phyloP scores from a whole-genome alignment of 2,329 filamentous ascomycete genomes.

The Gaeumannomyces sp. region DNA sequence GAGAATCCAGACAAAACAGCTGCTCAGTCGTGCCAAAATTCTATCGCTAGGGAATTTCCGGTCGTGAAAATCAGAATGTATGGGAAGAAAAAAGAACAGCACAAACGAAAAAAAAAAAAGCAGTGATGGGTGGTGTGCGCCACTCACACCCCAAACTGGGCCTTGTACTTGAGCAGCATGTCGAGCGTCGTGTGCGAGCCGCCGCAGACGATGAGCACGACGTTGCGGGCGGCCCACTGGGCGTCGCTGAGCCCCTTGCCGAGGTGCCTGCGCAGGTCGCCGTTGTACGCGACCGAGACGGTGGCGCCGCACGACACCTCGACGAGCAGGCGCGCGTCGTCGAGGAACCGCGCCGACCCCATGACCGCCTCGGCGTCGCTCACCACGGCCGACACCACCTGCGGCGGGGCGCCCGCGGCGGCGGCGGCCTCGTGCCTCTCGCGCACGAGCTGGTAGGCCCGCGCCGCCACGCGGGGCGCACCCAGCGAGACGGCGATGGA shows the following conservation, averaged over 20 bases:
- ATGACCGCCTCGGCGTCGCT: slow-evolving; percentile 73
- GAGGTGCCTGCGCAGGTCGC: slow-evolving; percentile 53
- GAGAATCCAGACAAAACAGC: not conserved
- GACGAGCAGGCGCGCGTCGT: slow-evolving; percentile 75
- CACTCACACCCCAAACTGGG: slow-evolving; percentile 34
- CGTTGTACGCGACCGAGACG: slow-evolving; percentile 62
- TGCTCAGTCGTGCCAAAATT: not conserved
- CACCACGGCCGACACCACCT: slow-evolving; percentile 54
- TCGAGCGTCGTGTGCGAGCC: slow-evolving; percentile 61
- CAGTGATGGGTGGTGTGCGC: not conserved
- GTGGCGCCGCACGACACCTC: slow-evolving; percentile 83
- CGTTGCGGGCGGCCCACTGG: slow-evolving; percentile 59
- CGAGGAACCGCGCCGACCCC: slow-evolving; percentile 69
- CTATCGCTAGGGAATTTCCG: not conserved
- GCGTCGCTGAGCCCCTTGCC: slow-evolving; percentile 45
- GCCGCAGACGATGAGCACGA: slow-evolving; percentile 83
- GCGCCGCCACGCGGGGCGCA: slow-evolving; percentile 55
- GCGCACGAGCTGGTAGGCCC: slow-evolving; percentile 45
- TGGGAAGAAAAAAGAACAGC: not conserved
- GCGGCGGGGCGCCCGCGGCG: slow-evolving; percentile 26
- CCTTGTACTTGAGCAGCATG: slow-evolving; percentile 52
- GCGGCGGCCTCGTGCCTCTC: slow-evolving; percentile 26
- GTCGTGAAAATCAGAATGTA: too few relatives aligned
- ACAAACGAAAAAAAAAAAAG: not conserved
- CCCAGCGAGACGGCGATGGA: slow-evolving; percentile 67